Evolutionary conservation across 2,329 filamentous ascomycete genomes (phyloP), one percentile per base, ranked within the genome.

Genomic region (Fusarium annulatum): DNA sequence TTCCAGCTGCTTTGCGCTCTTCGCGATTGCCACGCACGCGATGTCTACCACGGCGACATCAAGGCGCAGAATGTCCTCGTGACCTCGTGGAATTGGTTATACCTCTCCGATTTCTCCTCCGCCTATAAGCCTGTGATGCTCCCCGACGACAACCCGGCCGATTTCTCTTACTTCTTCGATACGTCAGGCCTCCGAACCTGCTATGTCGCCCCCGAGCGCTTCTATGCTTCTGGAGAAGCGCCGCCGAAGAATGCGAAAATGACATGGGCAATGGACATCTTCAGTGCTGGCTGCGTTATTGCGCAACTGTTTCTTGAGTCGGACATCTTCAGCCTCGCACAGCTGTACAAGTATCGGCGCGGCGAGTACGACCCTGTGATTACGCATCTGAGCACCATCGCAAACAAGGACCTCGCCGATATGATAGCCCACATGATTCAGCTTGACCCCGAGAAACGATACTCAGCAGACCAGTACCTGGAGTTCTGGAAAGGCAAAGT

Each of bases 71-170:
- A 99, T 78, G 91, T 97, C 41, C 86, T 99, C 53, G 96, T 99
- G 57, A 99, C 96, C 0, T 98, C 96, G 11, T 99, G 96, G 96
- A 98, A 98, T 84, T 99, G 97, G 96, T 88, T 99, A 5, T 99
- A 98, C 81, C 88, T 99, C 42, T 92, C 95, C n/a, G 96, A 99
- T 82, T 99, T 98, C 81, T 97, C 96, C 8, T 95, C 96, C 1
- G 92, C 94, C 0, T 98, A 97, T 85, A 99, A 99, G 80, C 96
- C 95, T 16, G 94, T 95, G 9, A 94, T 94, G 81, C 86, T 99
- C 6, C 96, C 96, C 6, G 96, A 98, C 81, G 95, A 99, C 79
- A 98, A 99, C 78, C 96, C 96, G 3, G 95, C 94, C 21, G 95
- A 98, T 78, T 99, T 98, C 79, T 97, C 95, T 2, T 98, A 98